Percentiles rank a stretch among this genome's conserved stretches.
Evolutionary conservation across 129 eudicot genomes (phyloP).

Genomic region (Rutidosis leptorrhynchoides): DNA sequence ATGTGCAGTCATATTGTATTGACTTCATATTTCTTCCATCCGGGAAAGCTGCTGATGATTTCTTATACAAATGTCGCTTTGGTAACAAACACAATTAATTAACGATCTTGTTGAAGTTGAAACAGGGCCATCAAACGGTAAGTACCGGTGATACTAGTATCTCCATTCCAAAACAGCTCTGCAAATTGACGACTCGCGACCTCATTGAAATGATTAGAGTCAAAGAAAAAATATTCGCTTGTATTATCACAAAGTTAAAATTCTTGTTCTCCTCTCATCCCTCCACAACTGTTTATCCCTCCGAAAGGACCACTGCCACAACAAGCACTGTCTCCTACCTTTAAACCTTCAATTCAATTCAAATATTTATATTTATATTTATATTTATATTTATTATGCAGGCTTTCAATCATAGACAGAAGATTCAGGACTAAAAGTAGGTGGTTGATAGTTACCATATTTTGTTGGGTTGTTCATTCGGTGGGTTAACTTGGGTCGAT

Average conservation of each 20-base stretch:
- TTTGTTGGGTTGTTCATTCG: constrained; percentile 25
- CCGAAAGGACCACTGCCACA: constrained; percentile 46
- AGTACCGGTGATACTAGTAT: constrained; percentile 23
- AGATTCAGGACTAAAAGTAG: too few relatives aligned
- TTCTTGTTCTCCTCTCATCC: constrained; percentile 39
- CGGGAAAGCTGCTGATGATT: too few relatives aligned
- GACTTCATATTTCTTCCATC: too few relatives aligned
- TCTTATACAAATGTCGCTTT: too few relatives aligned
- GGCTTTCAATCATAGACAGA: too few relatives aligned
- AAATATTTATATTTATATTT: too few relatives aligned
- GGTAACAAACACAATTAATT: too few relatives aligned
- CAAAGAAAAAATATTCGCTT: constrained; percentile 41
- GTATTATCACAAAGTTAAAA: constrained; percentile 33
- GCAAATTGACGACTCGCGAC: constrained; percentile 45
- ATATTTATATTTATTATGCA: too few relatives aligned
- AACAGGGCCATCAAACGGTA: constrained; percentile 40
- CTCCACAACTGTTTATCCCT: constrained; percentile 44
- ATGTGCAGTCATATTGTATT: too few relatives aligned
- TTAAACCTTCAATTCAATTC: constrained; percentile 34
- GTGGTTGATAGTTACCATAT: constrained; percentile 25
- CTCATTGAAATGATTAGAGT: constrained; percentile 44
- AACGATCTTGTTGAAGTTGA: constrained; percentile 35
- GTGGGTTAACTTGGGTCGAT: constrained; percentile 3
- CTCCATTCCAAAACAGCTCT: constrained; percentile 48
- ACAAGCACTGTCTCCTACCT: constrained; percentile 39